Evolutionary conservation across 2,329 filamentous ascomycete genomes (phyloP), one percentile per base, ranked within the genome.

Genomic region (Ilyonectria sp.): DNA sequence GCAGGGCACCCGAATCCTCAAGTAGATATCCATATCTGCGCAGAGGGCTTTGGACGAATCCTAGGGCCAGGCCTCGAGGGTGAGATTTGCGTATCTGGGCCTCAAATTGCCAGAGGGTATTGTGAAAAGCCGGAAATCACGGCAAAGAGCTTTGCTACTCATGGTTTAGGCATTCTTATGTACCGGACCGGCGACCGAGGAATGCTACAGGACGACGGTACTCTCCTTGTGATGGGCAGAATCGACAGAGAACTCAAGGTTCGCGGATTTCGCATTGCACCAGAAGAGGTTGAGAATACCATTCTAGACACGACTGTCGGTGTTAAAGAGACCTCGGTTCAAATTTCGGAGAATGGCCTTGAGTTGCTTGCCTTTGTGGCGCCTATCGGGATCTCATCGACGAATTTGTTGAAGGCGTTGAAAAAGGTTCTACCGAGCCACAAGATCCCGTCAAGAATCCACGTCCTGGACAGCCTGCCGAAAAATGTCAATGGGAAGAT

Each of bases 231-330:
- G 19, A 55, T 23, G 31, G 53, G 33, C n/a, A 55, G 53, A 40
- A 55, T 55, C 19, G 33, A 55, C 17, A 35, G 53, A 23, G 53
- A 55, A 13, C 53, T 55, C 33, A 55, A 43, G 10, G 53, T 55
- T 40, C 53, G 53, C 6, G 53, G 53, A 21, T 55, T 23, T 43
- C 53, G 53, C 8, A 55, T 55, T n/a, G 31, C 53, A 8, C 53
- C 53, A 6, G 53, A 55, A 26, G 53, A 55, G 19, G 33, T 55
- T 13, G 35, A 55, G 19, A 21, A 11, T 9, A 35, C 53, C n/a
- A 43, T 55, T 40, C 53, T 55, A 10, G 53, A 40, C 17, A 35
- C 35, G 5, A 23, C 15, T 21, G 35, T 26, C 23, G 53, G 54
- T 3, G 37, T 46, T 7, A 21, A 44, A 21, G 54, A 46, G 43